Evolutionary conservation across 306 rosid genomes (phyloP), one percentile per base, ranked within the genome.

Genomic region (Dicorynia guianensis): DNA sequence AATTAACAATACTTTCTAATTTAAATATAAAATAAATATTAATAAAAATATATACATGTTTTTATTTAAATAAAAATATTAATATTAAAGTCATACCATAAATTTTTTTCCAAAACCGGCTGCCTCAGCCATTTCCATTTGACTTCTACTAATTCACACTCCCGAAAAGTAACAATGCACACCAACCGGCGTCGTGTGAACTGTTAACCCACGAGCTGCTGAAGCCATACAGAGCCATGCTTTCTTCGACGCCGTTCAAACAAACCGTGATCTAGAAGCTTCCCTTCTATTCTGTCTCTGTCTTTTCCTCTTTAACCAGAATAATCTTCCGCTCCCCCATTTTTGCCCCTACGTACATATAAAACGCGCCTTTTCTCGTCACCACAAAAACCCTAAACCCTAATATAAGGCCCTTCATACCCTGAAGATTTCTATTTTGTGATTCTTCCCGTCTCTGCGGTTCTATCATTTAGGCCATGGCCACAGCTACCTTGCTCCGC

Each of bases 401-500:
- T 67, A 33, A 55, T 20, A 6, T n/a, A 38, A 55, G 33, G 11
- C 55, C 44, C 19, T 8, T 30, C 6, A 3, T 8, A 11, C 56
- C 36, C 8, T 0, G 15, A 5, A 3, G 0, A 9, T 34, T 9
- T 40, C 19, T 42, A 15, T 49, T 11, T 48, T 5, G 49, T 8
- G 4, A 17, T 38, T 15, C 7, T n/a, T 25, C 2, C 15, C 2
- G 7, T 44, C 58, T 43, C 34, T 18, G 15, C 6, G n/a, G 7
- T 18, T 62, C 40, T 39, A 11, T 42, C 50, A 42, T 50, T 64
- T 57, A 68, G n/a, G 20, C 30, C 71, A 88, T 88, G 93, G 93
- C 93, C n/a, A 46, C 89, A 17, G 85, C 83, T 25, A 69, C 64
- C 73, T 76, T 88, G 56, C 82, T 86, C 64, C 90, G 90, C 36